Percentiles rank a stretch among this genome's conserved stretches.
phyloP scores from a whole-genome alignment of 164 flowering plant species.

The Magnolia kwangsiensis region DNA sequence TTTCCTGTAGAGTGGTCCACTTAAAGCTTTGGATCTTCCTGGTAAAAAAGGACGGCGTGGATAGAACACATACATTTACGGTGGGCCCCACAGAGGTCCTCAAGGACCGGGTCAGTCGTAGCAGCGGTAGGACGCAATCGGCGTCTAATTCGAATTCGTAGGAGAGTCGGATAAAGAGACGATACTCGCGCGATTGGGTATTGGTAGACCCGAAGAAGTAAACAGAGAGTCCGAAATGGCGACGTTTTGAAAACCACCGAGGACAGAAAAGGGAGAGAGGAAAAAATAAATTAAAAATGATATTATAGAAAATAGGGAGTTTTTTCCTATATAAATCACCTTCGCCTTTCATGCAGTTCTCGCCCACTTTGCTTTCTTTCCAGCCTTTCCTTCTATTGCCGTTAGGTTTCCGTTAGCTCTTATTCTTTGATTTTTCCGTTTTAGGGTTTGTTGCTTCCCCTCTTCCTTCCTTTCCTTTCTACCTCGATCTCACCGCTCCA shows the following conservation, averaged over 20 bases:
- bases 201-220: background rate
- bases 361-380: constrained; percentile 33
- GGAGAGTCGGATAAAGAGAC: too few species aligned
- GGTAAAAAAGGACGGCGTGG: too few species aligned
- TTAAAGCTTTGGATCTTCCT: too few species aligned
- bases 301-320: background rate
- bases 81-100: too few species aligned
- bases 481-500: background rate
- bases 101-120: too few species aligned
- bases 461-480: background rate
- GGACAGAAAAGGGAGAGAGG: background rate
- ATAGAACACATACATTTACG: too few species aligned
- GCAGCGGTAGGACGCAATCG: too few species aligned
- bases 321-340: constrained; percentile 48
- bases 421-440: constrained; percentile 17
- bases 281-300: background rate
- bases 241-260: background rate
- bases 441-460: background rate
- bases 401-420: background rate
- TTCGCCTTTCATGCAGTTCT: constrained; percentile 59
- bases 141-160: too few species aligned
- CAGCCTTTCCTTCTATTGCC: background rate
- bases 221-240: constrained; percentile 1
- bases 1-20: too few species aligned
- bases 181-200: background rate